Evolutionary conservation across 2,329 filamentous ascomycete genomes (phyloP).

Genomic region (Colletotrichum chlorophyti): DNA sequence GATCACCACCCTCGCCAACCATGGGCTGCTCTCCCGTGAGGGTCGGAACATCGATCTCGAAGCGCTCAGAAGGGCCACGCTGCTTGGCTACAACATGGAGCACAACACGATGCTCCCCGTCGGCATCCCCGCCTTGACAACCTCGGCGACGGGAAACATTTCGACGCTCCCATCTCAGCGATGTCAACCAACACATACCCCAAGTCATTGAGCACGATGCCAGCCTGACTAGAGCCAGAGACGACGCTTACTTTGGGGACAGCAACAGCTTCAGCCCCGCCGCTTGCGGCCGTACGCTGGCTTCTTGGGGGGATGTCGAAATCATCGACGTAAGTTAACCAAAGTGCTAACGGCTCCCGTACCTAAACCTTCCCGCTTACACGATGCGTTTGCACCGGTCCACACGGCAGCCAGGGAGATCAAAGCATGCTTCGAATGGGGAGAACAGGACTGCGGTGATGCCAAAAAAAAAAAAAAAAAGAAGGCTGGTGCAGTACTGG

Average conservation of each 20-base stretch:
- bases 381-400: too few species aligned
- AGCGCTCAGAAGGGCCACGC: constrained; percentile 7
- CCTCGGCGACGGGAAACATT: constrained; percentile 36
- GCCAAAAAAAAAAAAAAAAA: too few species aligned
- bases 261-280: constrained; percentile 37
- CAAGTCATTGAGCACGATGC: constrained; percentile 42
- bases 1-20: constrained; percentile 32
- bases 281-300: constrained; percentile 32
- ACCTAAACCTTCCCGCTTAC: too few species aligned
- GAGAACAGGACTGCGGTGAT: too few species aligned
- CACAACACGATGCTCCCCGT: constrained; percentile 18
- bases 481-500: too few species aligned
- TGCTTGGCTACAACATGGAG: constrained; percentile 21
- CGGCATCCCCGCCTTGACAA: constrained; percentile 23
- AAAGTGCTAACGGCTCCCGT: too few species aligned
- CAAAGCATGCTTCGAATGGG: constrained; percentile 33
- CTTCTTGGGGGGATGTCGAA: constrained; percentile 3
- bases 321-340: background rate
- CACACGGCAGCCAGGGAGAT: constrained; percentile 35
- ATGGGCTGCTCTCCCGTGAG: constrained; percentile 29
- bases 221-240: constrained; percentile 36
- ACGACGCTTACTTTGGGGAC: constrained; percentile 37
- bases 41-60: constrained; percentile 11
- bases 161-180: constrained; percentile 36
- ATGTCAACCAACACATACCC: constrained; percentile 33